Evolutionary conservation across 805 yeast genomes (phyloP), one percentile per base, ranked within the genome.

Genomic region (Candida alai): DNA sequence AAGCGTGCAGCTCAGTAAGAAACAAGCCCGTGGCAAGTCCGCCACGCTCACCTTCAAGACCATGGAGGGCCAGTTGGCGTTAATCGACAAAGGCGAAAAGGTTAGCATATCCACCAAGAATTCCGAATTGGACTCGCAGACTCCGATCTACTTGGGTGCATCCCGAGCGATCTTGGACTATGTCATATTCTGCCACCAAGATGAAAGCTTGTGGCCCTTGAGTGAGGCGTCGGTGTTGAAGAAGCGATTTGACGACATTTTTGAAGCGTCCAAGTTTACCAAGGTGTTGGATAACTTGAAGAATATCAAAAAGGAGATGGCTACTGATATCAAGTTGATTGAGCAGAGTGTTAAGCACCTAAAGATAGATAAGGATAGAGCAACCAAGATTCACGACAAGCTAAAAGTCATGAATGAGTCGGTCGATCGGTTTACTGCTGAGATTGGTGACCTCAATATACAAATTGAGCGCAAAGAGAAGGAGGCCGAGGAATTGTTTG

Each of bases 151-250:
- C 42, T 65, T 93, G 36, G 99, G 98, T 5, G 95, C 89, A 1
- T 84, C 96, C 0, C 76, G 77, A 39, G 84, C 97, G 0, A 77
- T 93, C 35, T 61, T 93, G 33, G 96, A 90, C 45, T 86, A 87
- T 54, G 98, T 93, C 26, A 80, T 90, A 1, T 93, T 93, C 59
- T 90, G 98, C 51, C 99, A 93, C 52, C 99, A 93, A 56, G 99
- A 93, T 51, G 99, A 93, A 40, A 80, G 90, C 47, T 59, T 87
- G 19, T 93, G 99, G 99, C 99, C 99, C 1, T 66, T 93, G 30
- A 76, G 89, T 46, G 99, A 93, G 57, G 94, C 98, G 1, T 71
- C 95, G 2, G 73, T 73, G 9, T 70, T 93, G 53, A 94, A 93
- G 60, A 89, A 89, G 60, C 74, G 90, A 34, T 94, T 93, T 49